Evolutionary conservation across 1,139 yeast genomes (phyloP), one percentile per base, ranked within the genome.

Genomic region (Arxiozyma telluris): DNA sequence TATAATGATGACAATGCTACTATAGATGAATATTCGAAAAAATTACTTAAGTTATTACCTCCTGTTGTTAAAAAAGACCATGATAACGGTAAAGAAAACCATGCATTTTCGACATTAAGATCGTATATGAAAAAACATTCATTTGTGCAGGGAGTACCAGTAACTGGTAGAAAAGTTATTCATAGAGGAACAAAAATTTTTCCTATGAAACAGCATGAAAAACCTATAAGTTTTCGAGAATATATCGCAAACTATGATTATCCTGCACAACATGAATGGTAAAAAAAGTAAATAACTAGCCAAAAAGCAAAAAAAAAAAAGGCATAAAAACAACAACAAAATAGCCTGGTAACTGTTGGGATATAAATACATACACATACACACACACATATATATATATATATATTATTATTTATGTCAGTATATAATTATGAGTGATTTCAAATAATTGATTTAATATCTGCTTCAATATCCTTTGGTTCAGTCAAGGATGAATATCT

Each of bases 401-500:
- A 47, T n/a, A 41, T 23, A 3, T 25, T 18, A 18, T 30, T 18
- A 45, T 27, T 38, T 23, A 15, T 44, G 7, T 22, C 2, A 39
- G 17, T 47, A 44, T 20, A 23, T 34, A 46, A 20, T 18, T 20
- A 38, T 38, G 21, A 38, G 21, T 17, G 27, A 34, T n/a, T 17
- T 30, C 30, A 12, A 45, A 34, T 30, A 23, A 34, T 30, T 30
- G 17, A 53, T 44, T 51, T 48, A 20, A 55, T 51, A 41, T 54
- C 50, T 18, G 49, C 21, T 23, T 49, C 55, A 18, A 55, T 38
- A 22, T 53, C 55, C 21, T 43, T 22, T 21, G 98, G 98, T 44
- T 82, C 75, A 39, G 85, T 79, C 53, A 80, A 72, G 1, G 94
- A 80, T 3, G 80, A 75, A 69, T 76, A 87, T 61, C 97, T 76